phyloP scores from a whole-genome alignment of 257 asterid species.

The Capsicum chinense region DNA sequence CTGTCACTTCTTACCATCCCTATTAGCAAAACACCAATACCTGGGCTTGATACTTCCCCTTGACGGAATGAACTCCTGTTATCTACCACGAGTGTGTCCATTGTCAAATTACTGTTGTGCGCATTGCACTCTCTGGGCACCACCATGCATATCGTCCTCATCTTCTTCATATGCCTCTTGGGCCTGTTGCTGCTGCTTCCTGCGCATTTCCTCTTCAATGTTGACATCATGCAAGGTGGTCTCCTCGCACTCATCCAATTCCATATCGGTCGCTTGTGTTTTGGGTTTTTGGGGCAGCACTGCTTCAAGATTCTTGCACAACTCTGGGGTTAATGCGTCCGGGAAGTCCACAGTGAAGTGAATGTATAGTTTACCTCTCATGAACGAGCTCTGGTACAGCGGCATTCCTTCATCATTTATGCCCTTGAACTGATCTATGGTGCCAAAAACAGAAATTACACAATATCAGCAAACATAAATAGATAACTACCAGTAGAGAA shows the following conservation, averaged over 20 bases:
- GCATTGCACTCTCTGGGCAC: slow-evolving; percentile 36
- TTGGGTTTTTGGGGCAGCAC: slow-evolving; percentile 37
- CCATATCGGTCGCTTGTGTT: slow-evolving; percentile 31
- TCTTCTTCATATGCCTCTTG: slow-evolving; percentile 38
- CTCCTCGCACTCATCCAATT: slow-evolving; percentile 42
- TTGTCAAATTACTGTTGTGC: slow-evolving; percentile 31
- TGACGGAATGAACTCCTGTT: background rate
- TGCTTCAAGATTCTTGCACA: slow-evolving; percentile 39
- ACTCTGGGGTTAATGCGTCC: slow-evolving; percentile 29
- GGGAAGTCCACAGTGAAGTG: slow-evolving; percentile 43
- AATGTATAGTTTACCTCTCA: slow-evolving; percentile 43
- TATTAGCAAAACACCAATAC: slow-evolving; percentile 1
- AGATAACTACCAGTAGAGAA: background rate
- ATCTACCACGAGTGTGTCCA: background rate
- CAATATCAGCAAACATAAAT: background rate
- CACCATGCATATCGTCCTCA: slow-evolving; percentile 38
- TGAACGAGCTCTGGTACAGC: slow-evolving; percentile 41
- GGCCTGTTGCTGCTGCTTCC: slow-evolving; percentile 38
- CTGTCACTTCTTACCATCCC: slow-evolving; percentile 15
- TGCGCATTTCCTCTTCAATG: slow-evolving; percentile 43
- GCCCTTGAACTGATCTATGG: slow-evolving; percentile 39
- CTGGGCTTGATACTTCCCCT: background rate
- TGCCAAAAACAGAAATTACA: background rate
- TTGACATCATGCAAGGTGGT: slow-evolving; percentile 40
- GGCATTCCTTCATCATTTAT: slow-evolving; percentile 45